Evolutionary conservation across 306 rosid species (phyloP).

Genomic region (Pyrus pyrifolia): DNA sequence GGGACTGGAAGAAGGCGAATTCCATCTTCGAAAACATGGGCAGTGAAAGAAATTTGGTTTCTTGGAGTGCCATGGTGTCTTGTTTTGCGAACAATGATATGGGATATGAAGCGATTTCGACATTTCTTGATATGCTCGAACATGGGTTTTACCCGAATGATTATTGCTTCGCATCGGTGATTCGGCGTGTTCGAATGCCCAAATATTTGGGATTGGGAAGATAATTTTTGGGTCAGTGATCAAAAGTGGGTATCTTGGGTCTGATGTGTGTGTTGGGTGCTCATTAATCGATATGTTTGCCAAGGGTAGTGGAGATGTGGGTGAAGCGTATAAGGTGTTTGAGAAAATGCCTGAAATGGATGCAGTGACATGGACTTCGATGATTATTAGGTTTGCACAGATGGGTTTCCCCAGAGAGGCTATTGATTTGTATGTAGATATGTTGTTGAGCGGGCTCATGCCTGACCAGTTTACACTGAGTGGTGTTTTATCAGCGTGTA

Average conservation of each 20-base stretch:
- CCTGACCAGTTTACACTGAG: constrained; percentile 16
- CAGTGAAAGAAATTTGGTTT: constrained; percentile 2
- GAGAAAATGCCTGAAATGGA: constrained; percentile 13
- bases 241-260: constrained; percentile 2
- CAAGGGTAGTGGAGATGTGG: constrained; percentile 2
- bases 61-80: constrained; percentile 19
- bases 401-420: neutral
- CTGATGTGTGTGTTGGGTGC: constrained; percentile 19
- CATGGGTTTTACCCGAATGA: constrained; percentile 2
- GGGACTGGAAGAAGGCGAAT: neutral
- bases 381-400: constrained; percentile 14
- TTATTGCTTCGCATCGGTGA: constrained; percentile 15
- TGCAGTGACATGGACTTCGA: constrained; percentile 11
- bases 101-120: neutral
- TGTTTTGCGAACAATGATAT: constrained; percentile 16
- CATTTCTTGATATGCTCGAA: neutral
- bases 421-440: neutral
- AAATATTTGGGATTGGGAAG: neutral
- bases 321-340: constrained; percentile 13
- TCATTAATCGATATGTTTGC: constrained; percentile 14
- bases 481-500: constrained; percentile 4
- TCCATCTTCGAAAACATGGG: constrained; percentile 1
- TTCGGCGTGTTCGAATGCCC: constrained; percentile 8
- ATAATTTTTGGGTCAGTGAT: constrained; percentile 6
- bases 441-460: neutral